A percentile compares a stretch with the other conserved stretches of the same genome.
phyloP scores from a whole-genome alignment of 2,329 filamentous ascomycete species.

The Penicillium sp. region DNA sequence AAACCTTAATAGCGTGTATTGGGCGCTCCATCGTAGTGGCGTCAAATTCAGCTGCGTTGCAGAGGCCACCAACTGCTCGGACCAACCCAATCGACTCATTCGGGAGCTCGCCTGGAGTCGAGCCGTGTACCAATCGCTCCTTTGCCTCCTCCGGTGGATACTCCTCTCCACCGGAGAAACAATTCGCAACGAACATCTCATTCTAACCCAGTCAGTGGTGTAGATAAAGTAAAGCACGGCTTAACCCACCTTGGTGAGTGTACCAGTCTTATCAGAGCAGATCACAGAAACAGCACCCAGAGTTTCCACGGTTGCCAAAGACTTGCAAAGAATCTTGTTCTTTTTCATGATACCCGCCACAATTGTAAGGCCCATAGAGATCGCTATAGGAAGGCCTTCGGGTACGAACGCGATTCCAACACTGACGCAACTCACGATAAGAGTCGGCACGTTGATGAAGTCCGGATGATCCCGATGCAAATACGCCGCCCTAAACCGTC shows the following conservation, averaged over 20 bases:
- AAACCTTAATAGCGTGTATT: conserved; percentile 66
- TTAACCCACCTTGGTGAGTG: conserved; percentile 23
- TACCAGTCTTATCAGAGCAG: conserved; percentile 77
- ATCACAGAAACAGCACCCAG: conserved; percentile 74
- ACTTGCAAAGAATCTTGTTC: conserved; percentile 80
- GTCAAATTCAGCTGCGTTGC: conserved; percentile 78
- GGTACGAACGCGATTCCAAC: conserved; percentile 78
- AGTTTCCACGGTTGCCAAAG: conserved; percentile 77
- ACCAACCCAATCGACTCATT: conserved; percentile 57
- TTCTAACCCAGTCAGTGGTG: conserved; percentile 52
- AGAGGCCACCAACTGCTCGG: conserved; percentile 66
- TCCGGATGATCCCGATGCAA: conserved; percentile 67
- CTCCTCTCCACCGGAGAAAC: conserved; percentile 60
- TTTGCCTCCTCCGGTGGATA: conserved; percentile 59
- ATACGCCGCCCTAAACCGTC: conserved; percentile 64
- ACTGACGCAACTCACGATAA: conserved; percentile 75
- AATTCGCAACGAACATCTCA: conserved; percentile 74
- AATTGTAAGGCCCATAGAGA: conserved; percentile 74
- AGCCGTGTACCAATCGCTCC: conserved; percentile 41
- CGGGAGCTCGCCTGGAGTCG: not conserved
- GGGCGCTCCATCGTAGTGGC: conserved; percentile 65
- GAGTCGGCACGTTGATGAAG: conserved; percentile 73
- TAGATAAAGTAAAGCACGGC: not conserved
- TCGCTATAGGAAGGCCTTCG: conserved; percentile 72
- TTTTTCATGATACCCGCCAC: conserved; percentile 77